Evolutionary conservation across 257 asterid genomes (phyloP).

Genomic region (Eustoma russellianum): DNA sequence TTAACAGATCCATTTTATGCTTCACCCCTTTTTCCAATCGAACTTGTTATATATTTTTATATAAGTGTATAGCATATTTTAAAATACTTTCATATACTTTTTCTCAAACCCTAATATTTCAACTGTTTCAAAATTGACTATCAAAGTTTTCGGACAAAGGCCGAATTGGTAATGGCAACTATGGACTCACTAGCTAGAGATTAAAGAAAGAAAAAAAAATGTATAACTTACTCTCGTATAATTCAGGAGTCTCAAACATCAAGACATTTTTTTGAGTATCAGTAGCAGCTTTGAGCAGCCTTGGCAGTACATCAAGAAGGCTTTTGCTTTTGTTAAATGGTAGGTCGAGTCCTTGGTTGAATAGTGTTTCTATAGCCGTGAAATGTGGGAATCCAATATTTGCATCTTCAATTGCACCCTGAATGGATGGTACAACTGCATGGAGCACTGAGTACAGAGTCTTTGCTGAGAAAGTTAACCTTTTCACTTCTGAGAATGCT

Average conservation of each 20-base stretch:
- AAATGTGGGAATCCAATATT: constrained; percentile 37
- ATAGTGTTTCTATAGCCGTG: constrained; percentile 48
- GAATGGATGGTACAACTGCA: constrained; percentile 30
- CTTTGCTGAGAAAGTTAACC: constrained; percentile 28
- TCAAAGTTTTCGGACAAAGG: no score
- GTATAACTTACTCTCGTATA: constrained; percentile 35
- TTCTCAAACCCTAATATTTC: no score
- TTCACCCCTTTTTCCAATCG: no score
- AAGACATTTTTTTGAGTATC: constrained; percentile 19
- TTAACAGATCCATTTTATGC: no score
- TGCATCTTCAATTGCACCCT: constrained; percentile 5
- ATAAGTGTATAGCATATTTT: no score
- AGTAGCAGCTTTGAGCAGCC: constrained; percentile 26
- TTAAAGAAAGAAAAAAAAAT: no score
- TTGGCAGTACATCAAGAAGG: constrained; percentile 23
- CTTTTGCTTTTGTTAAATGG: not conserved
- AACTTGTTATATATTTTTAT: no score
- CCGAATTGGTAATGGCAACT: no score
- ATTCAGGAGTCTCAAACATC: constrained; percentile 43
- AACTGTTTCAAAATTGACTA: no score
- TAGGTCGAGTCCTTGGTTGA: constrained; percentile 38
- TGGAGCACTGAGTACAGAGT: constrained; percentile 34
- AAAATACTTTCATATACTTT: no score
- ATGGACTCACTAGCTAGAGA: no score
- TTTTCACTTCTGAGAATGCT: constrained; percentile 47